A percentile compares a stretch with the other conserved stretches of the same genome.
These are phyloP conservation scores for Zasmidium citrigriseum DNA, from an alignment of 2,329 filamentous ascomycete genomes.

Conservation along the genomic window DNA sequence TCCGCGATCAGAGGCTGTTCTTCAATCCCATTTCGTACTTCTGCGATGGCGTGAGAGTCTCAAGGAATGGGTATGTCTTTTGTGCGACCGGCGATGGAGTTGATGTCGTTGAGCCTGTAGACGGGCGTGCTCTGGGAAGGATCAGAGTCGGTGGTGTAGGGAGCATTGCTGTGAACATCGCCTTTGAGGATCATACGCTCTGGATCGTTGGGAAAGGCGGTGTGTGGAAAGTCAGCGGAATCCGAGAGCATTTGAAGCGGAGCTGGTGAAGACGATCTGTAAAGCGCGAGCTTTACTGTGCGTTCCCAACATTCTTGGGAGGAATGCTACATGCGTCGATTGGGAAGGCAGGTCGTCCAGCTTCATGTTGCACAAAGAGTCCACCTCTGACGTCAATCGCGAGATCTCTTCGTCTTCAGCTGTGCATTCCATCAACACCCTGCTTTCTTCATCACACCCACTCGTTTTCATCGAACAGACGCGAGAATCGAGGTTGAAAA, in stretches of 20 bases:
- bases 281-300: no score
- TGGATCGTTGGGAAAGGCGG: conserved; percentile 15
- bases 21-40: conserved; percentile 9
- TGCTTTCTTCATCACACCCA: no score
- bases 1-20: conserved; percentile 3
- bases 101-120: conserved; percentile 10
- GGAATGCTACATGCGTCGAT: no score
- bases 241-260: conserved; percentile 5
- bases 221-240: conserved; percentile 12
- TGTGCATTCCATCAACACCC: no score
- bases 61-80: conserved; percentile 4
- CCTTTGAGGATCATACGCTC: conserved; percentile 10
- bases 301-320: no score
- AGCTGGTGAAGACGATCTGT: not conserved
- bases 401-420: no score
- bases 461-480: no score
- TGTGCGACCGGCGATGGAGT: conserved; percentile 10
- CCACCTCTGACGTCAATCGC: no score
- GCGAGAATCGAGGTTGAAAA: no score
- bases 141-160: conserved; percentile 9
- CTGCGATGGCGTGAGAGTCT: conserved; percentile 10
- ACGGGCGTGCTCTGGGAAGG: conserved; percentile 2
- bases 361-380: no score
- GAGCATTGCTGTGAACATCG: conserved; percentile 11
- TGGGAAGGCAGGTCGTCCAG: no score